phyloP scores from a whole-genome alignment of 108 stramenopile species.

The Pseudonitzschia delicatissima region DNA sequence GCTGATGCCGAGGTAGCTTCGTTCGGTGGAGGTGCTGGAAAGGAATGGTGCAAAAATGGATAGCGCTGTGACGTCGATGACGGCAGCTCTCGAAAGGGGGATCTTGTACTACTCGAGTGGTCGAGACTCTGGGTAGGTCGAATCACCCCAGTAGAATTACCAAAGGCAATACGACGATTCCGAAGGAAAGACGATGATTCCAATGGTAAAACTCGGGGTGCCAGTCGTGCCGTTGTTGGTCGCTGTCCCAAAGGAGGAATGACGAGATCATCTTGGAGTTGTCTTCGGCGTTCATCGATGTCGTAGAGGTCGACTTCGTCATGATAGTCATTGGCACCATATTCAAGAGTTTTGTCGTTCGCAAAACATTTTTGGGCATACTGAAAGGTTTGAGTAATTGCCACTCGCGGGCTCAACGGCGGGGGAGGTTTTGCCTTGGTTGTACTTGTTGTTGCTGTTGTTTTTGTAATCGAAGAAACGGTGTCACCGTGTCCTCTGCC shows the following conservation, averaged over 20 bases:
- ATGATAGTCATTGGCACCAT: constrained; percentile 3
- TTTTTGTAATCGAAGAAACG: background rate
- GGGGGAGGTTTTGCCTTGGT: background rate
- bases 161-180: constrained; percentile 2
- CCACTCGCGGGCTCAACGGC: background rate
- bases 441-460: background rate
- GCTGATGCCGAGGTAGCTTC: background rate
- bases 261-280: background rate
- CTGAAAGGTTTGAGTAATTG: constrained; percentile 9
- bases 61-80: background rate
- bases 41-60: background rate
- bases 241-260: background rate
- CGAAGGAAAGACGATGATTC: constrained; percentile 17
- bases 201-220: constrained; percentile 8
- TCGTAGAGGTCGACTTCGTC: background rate
- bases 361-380: constrained; percentile 40
- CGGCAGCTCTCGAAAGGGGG: background rate
- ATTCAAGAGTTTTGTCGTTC: constrained; percentile 29
- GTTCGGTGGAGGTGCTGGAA: background rate
- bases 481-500: background rate
- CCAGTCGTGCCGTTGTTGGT: background rate
- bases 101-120: background rate
- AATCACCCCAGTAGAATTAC: constrained; percentile 7
- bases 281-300: background rate
- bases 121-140: constrained; percentile 11